phyloP scores from a whole-genome alignment of 768 basidiomycete species.

The Collybia mongolica region DNA sequence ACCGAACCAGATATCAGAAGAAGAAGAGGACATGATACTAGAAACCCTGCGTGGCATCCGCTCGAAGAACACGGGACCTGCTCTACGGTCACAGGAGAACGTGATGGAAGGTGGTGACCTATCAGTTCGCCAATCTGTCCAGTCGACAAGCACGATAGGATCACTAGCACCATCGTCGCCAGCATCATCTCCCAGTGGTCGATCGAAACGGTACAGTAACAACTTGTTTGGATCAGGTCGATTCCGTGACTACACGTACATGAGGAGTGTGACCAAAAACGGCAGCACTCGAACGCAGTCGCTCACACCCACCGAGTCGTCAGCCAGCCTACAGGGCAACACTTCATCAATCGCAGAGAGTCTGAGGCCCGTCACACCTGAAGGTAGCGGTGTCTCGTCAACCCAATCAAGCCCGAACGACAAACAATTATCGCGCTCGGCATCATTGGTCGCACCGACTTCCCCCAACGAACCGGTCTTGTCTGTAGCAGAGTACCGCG shows the following conservation, averaged over 20 bases:
- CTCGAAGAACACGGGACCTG: constrained; percentile 25
- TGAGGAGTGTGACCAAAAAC: constrained; percentile 50
- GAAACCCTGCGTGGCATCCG: constrained; percentile 61
- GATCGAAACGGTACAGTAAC: constrained; percentile 79
- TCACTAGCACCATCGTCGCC: constrained; percentile 36
- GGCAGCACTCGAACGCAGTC: constrained; percentile 47
- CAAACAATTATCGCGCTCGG: constrained; percentile 39
- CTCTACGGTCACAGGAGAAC: constrained; percentile 35
- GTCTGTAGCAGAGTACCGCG: constrained; percentile 41
- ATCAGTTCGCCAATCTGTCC: constrained; percentile 25
- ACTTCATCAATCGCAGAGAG: constrained; percentile 45
- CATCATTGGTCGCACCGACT: constrained; percentile 36
- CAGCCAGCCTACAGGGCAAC: constrained; percentile 26
- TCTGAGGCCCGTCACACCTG: constrained; percentile 56
- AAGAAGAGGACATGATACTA: constrained; percentile 83
- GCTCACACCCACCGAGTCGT: constrained; percentile 46
- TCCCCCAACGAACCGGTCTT: constrained; percentile 34
- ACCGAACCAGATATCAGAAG: constrained; percentile 69
- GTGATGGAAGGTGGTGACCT: constrained; percentile 26
- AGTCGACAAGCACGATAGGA: constrained; percentile 28
- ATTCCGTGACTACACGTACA: constrained; percentile 71
- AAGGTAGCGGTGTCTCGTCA: constrained; percentile 39
- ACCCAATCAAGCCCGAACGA: constrained; percentile 39
- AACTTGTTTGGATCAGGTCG: constrained; percentile 84
- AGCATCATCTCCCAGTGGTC: constrained; percentile 44